A percentile compares a stretch with the other conserved stretches of the same genome.
Evolutionary conservation across 2,329 filamentous ascomycete genomes (phyloP).

Genomic region (Chaetomiaceae sp.): DNA sequence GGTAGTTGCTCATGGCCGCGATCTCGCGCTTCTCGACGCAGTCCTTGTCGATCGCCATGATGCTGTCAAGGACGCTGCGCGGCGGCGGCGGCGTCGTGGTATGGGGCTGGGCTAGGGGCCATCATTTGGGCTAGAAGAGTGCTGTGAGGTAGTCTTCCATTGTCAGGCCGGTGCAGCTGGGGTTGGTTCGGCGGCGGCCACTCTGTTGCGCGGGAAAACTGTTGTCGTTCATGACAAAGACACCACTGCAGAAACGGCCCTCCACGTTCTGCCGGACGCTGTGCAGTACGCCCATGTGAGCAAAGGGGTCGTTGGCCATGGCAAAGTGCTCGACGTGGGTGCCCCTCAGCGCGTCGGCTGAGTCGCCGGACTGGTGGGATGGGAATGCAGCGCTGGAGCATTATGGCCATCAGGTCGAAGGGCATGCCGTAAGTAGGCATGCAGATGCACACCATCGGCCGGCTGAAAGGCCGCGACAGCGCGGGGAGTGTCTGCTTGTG

Average conservation of each 20-base stretch:
- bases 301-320: conserved; percentile 33
- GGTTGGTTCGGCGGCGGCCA: not conserved
- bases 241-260: conserved; percentile 34
- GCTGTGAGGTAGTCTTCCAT: conserved; percentile 34
- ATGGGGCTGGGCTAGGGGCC: conserved; percentile 9
- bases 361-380: conserved; percentile 23
- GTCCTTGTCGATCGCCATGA: conserved; percentile 35
- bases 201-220: not conserved
- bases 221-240: conserved; percentile 31
- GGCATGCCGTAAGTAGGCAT: conserved; percentile 45
- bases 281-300: conserved; percentile 33
- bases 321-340: conserved; percentile 35
- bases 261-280: conserved; percentile 32
- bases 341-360: conserved; percentile 14
- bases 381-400: conserved; percentile 29
- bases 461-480: conserved; percentile 32
- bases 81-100: not conserved
- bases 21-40: conserved; percentile 38
- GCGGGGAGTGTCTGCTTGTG: conserved; percentile 29
- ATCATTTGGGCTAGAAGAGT: conserved; percentile 30
- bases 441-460: conserved; percentile 44
- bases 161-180: conserved; percentile 14
- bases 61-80: conserved; percentile 28
- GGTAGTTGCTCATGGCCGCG: conserved; percentile 32
- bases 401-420: conserved; percentile 42